A percentile compares a stretch with the other conserved stretches of the same genome.
Conservation (phyloP, 2,329 filamentous ascomycete genomes). For the Ceratocystis destructans region DNA sequence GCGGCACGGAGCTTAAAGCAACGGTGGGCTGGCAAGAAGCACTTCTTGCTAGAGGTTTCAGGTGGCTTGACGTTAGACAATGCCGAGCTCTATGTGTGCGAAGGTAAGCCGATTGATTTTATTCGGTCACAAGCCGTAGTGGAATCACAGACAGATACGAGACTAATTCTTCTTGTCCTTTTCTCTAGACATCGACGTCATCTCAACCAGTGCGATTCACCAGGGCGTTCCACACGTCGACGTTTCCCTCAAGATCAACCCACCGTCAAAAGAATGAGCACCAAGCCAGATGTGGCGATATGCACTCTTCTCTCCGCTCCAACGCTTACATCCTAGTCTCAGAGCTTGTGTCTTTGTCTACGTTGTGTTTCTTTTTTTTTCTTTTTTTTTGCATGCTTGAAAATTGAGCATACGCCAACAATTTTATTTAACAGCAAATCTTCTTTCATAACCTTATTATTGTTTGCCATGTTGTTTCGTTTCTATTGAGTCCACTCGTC, state of each 20-base stretch:
- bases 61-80: conserved; percentile 80
- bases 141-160: too few relatives aligned
- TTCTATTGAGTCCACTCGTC: neutral
- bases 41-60: conserved; percentile 81
- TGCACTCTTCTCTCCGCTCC: too few relatives aligned
- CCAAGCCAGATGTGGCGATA: neutral
- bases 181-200: conserved; percentile 68
- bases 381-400: neutral
- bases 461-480: neutral
- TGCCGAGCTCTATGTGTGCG: conserved; percentile 64
- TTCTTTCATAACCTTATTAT: neutral
- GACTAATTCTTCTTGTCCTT: conserved; percentile 16
- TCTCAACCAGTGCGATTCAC: conserved; percentile 93
- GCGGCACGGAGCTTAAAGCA: conserved; percentile 66
- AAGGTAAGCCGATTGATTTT: conserved; percentile 39
- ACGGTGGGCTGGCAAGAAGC: conserved; percentile 58
- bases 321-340: neutral
- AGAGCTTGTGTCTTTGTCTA: neutral
- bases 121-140: neutral
- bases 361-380: neutral
- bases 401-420: neutral
- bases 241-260: conserved; percentile 77
- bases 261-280: conserved; percentile 13
- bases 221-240: conserved; percentile 90
- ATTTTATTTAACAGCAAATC: neutral